Evolutionary conservation across 1,284 basidiomycete species (phyloP), one percentile per base, ranked within the genome.

Genomic region (Leccinum griseonigrum): DNA sequence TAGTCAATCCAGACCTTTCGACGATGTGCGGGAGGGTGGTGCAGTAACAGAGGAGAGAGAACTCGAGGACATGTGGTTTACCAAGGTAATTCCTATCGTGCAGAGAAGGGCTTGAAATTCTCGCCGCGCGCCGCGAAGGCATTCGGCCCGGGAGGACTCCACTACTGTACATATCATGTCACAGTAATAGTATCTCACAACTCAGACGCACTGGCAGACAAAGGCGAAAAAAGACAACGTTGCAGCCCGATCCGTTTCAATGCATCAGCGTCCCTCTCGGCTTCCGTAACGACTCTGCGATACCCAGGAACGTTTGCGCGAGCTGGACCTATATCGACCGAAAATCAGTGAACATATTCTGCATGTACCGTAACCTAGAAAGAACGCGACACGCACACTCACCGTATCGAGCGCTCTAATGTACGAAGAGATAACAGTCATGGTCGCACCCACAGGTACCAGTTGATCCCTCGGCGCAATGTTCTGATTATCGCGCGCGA

Each of bases 261-360:
- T 70, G 72, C 67, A 83, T 72, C 59, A 85, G 65, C 14, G 79
- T 75, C 57, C 82, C 85, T 63, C 85, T 75, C 0, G 83, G 80
- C 66, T 85, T 87, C 64, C 79, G 74, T 71, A 87, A 69, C 8
- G 85, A 86, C 38, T 85, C 82, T 0, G 85, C 85, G 48, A 87
- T 80, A 8, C 81, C 82, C n/a, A 87, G 70, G 79, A 88, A 88
- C 0, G 86, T 85, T 61, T 85, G 76, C 0, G 85, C 79, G 0
- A 87, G 79, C 64, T 79, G 78, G 26, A 86, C 76, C 85, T 86
- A 54, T 9, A 16, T 10, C 38, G 14, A 16, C 5, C n/a, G 4
- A 43, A 18, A 52, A 1, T 8, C 13, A 1, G 4, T 32, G 8
- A 51, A 54, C 11, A 34, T 22, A 22, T 22, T 22, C 3, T 13